Evolutionary conservation across 805 yeast species (phyloP).

Genomic region (Clavispora carvajalis): DNA sequence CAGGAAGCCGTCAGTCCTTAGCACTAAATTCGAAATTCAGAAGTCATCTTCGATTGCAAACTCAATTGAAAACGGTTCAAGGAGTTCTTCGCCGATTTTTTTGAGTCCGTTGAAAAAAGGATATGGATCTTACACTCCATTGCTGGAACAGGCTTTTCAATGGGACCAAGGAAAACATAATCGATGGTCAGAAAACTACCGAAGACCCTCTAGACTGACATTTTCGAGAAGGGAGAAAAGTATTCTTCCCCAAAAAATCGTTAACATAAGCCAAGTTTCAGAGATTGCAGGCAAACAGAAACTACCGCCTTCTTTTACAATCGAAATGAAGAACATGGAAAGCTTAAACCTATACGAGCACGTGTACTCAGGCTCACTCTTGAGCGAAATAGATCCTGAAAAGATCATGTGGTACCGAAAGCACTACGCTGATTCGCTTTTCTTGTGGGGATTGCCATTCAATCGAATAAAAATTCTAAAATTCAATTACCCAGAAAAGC

Average conservation of each 20-base stretch:
- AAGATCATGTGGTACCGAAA: constrained; percentile 45
- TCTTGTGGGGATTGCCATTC: constrained; percentile 80
- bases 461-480: constrained; percentile 74
- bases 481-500: constrained; percentile 43
- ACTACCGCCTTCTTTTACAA: constrained; percentile 28
- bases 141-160: background rate
- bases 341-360: constrained; percentile 42
- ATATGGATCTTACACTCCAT: background rate
- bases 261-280: background rate
- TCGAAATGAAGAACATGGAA: constrained; percentile 44
- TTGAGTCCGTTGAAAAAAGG: background rate
- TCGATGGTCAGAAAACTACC: background rate
- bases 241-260: background rate
- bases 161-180: background rate
- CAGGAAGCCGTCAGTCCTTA: constrained; percentile 8
- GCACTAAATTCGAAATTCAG: constrained; percentile 7
- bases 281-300: background rate
- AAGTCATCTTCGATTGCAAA: constrained; percentile 7
- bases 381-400: constrained; percentile 33
- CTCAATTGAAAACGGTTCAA: background rate
- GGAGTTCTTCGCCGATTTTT: background rate
- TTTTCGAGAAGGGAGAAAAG: background rate
- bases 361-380: constrained; percentile 34
- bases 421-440: constrained; percentile 73
- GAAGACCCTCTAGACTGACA: background rate